Percentiles rank a stretch among this genome's conserved stretches.
Conservation (phyloP, 75 land plant species). For the Isoetes taiwanensis region DNA sequence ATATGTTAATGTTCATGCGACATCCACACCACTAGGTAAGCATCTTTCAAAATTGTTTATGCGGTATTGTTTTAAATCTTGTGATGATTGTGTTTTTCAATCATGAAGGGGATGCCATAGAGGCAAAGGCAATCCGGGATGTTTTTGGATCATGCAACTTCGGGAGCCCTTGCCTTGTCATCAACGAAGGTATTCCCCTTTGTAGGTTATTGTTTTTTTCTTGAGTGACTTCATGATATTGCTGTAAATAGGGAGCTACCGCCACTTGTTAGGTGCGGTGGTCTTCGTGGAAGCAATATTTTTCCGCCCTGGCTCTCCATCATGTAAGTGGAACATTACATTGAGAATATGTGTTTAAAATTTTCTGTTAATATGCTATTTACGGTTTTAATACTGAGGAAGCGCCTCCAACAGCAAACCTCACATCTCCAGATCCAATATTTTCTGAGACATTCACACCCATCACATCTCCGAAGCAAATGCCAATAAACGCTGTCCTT, state of each 20-base stretch:
- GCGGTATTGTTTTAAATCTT: background rate
- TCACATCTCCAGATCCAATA: slow-evolving; percentile 54
- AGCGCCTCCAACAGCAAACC: slow-evolving; percentile 79
- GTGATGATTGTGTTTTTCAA: no score
- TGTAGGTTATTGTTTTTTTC: no score
- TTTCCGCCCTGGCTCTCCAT: slow-evolving; percentile 67
- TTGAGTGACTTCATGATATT: no score
- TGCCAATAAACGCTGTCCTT: slow-evolving; percentile 54
- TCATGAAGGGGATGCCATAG: slow-evolving; percentile 66
- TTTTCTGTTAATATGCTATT: no score
- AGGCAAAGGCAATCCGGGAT: slow-evolving; percentile 78
- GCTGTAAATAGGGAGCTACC: slow-evolving; percentile 79
- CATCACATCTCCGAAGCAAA: slow-evolving; percentile 35
- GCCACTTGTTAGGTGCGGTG: slow-evolving; percentile 96
- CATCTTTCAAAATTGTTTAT: no score
- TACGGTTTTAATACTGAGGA: no score
- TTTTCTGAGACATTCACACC: slow-evolving; percentile 53
- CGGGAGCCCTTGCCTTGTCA: slow-evolving; percentile 62
- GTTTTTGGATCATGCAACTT: slow-evolving; percentile 66
- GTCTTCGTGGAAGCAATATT: slow-evolving; percentile 98
- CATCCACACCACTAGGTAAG: slow-evolving; percentile 90
- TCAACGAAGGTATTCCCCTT: slow-evolving; percentile 72
- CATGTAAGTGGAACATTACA: slow-evolving; percentile 40
- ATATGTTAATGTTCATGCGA: slow-evolving; percentile 97
- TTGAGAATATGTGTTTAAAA: no score